phyloP scores from a whole-genome alignment of 2,329 filamentous ascomycete genomes.

The Aspergillus eucalypticola region DNA sequence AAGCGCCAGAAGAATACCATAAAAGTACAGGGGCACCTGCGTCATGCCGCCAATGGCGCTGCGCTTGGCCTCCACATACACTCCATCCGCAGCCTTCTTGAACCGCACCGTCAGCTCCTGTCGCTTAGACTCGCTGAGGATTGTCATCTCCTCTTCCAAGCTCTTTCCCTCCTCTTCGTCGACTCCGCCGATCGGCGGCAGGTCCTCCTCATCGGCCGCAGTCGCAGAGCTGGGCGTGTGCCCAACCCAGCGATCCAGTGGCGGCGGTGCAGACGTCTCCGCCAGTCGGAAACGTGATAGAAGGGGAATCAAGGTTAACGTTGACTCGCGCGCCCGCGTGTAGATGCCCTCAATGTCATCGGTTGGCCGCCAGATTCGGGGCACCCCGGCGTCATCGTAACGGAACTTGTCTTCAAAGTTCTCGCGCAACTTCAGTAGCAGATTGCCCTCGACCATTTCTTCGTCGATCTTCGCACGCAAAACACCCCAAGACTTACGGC shows the following conservation, averaged over 20 bases:
- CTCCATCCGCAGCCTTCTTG: constrained; percentile 97
- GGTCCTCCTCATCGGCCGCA: constrained; percentile 83
- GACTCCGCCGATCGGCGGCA: constrained; percentile 84
- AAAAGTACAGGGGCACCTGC: constrained; percentile 93
- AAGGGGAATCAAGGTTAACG: constrained; percentile 84
- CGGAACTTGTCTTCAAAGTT: constrained; percentile 99
- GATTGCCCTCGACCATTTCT: constrained; percentile 96
- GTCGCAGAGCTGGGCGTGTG: constrained; percentile 72
- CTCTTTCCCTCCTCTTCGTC: constrained; percentile 95
- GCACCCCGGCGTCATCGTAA: constrained; percentile 92
- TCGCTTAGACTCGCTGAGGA: constrained; percentile 85
- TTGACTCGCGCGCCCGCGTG: constrained; percentile 88
- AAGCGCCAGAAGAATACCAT: constrained; percentile 79
- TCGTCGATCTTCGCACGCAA: constrained; percentile 90
- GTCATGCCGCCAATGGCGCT: constrained; percentile 94
- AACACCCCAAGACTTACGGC: constrained; percentile 92
- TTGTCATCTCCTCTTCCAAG: constrained; percentile 91
- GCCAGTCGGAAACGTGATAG: constrained; percentile 80
- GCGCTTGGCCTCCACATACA: constrained; percentile 96
- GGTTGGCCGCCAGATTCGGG: constrained; percentile 91
- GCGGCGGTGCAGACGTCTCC: constrained; percentile 72
- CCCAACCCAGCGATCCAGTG: constrained; percentile 83
- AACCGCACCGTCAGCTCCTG: constrained; percentile 91
- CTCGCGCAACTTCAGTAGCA: constrained; percentile 90
- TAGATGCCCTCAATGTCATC: constrained; percentile 98